Base-by-base conservation (phyloP, 495 filamentous ascomycete species). In the Tetracladium marchalianum region DNA sequence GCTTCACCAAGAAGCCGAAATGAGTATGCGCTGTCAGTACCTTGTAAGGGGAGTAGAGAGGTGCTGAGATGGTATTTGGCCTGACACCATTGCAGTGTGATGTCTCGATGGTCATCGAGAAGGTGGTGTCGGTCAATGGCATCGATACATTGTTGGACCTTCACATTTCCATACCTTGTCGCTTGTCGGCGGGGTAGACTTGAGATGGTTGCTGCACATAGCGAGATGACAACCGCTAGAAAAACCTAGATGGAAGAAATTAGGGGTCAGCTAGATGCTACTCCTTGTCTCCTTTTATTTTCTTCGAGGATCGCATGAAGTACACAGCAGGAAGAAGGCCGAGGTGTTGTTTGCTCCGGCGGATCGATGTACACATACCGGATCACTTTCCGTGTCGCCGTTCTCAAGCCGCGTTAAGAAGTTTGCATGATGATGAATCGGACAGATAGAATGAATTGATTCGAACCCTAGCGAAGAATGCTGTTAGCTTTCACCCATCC, bases 61-160 rank as follows among this genome's bases (percentile, higher is more conserved):
- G 15, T 18, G 11, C n/a, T 15, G 19, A 33, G 15, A 35, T 52
- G 11, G 27, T 24, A 52, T n/a, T 47, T 47, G 4, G 31, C 39
- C 35, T 52, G 50, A 35, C 50, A 52, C 50, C 43, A 52, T 31
- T 52, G 31, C 11, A 47, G 43, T 5, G 31, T 50, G 13, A 53
- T 38, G 2, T 4, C 12, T 11, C 13, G 1, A 9, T 36, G 17
- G 15, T 31, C 17, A 12, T 44, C 32, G 7, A 41, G 22, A 1
- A 53, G 36, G 8, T 41, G 18, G 32, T 41, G 40, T 19, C 41
- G 24, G 13, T 45, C 5, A 22, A 53, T 35, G 17, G 22, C 24
- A 11, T 50, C 34, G 32, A 42, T 2, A 13, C 46, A 53, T 42
- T 18, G 7, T 22, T 49, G 4, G 2, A 50, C 34, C 4, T 46